Evolutionary conservation across 495 filamentous ascomycete species (phyloP), one percentile per base, ranked within the genome.

Genomic region (Thozetella sp.): DNA sequence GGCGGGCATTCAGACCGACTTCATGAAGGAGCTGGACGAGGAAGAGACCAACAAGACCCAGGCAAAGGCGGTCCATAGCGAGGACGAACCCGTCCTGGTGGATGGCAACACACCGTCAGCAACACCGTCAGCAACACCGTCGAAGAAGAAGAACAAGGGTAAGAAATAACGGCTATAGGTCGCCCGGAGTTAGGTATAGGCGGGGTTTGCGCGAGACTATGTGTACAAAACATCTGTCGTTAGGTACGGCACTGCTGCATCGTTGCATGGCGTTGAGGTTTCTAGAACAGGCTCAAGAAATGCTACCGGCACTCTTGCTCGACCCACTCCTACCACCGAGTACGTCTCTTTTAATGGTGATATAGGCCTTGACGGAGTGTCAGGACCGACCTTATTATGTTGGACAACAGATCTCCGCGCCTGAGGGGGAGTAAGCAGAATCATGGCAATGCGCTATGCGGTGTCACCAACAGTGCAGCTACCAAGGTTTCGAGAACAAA

Each of bases 21-120:
- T 95, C 65, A 88, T 95, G 88, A 93, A 92, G 76, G 92, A 96
- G 74, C 72, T 94, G 25, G 89, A 93, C 25, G 84, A 79, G 24
- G 78, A 77, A n/a, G 61, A 68, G 1, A 73, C 72, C 56, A 59
- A n/a, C n/a, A n/a, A 64, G 63, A 53, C 56, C 40, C 57, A 65
- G 68, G 58, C 63, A 63, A 67, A 66, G 59, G n/a, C n/a, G n/a
- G 64, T 53, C 67, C 76, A 64, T 12, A 91, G 88, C 67, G 92
- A 96, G 71, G 93, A 97, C 61, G 93, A 97, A 74, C 84, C 87
- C 43, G 92, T 96, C 17, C 72, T 97, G 59, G 92, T 97, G 37
- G 92, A 96, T 66, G 83, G 81, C 15, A 86, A 87, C 57, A 83
- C 84, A 0, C 85, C 88, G 13, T 74, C 78, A 17, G 72, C 68